Conservation (phyloP, 192 early-diverging fungal species). For the Funneliformis mosseae region DNA sequence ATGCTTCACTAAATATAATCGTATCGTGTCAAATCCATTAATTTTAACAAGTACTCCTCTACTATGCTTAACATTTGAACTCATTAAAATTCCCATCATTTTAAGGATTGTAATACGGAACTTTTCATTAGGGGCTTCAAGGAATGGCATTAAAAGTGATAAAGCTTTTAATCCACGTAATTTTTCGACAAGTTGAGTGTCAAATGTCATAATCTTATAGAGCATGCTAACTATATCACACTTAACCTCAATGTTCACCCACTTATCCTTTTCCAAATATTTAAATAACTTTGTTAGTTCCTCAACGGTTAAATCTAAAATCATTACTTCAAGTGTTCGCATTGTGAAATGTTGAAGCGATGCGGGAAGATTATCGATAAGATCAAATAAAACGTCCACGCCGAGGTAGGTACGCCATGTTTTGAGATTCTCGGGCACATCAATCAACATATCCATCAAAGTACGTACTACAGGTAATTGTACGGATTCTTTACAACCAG, state of each 20-base stretch:
- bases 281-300: conserved; percentile 42
- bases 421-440: conserved; percentile 42
- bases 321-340: conserved; percentile 46
- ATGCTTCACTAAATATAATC: conserved; percentile 39
- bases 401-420: conserved; percentile 40
- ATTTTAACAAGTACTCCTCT: conserved; percentile 40
- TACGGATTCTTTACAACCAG: conserved; percentile 36
- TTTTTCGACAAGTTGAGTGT: conserved; percentile 39
- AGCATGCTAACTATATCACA: conserved; percentile 45
- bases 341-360: conserved; percentile 45
- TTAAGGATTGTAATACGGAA: conserved; percentile 43
- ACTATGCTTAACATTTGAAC: conserved; percentile 44
- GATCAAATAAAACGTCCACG: conserved; percentile 41
- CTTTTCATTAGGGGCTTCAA: conserved; percentile 45
- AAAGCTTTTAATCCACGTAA: conserved; percentile 43
- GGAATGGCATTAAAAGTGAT: conserved; percentile 39
- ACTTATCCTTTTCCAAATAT: conserved; percentile 40
- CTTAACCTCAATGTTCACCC: conserved; percentile 37
- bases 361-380: conserved; percentile 38
- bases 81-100: conserved; percentile 48
- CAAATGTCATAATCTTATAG: conserved; percentile 45
- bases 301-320: conserved; percentile 43
- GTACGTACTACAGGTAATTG: conserved; percentile 44
- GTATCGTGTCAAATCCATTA: conserved; percentile 41
- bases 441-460: conserved; percentile 44